Evolutionary conservation across 139 green algal species (phyloP), one percentile per base, ranked within the genome.

Genomic region (Chlamydomonas asymmetrica): DNA sequence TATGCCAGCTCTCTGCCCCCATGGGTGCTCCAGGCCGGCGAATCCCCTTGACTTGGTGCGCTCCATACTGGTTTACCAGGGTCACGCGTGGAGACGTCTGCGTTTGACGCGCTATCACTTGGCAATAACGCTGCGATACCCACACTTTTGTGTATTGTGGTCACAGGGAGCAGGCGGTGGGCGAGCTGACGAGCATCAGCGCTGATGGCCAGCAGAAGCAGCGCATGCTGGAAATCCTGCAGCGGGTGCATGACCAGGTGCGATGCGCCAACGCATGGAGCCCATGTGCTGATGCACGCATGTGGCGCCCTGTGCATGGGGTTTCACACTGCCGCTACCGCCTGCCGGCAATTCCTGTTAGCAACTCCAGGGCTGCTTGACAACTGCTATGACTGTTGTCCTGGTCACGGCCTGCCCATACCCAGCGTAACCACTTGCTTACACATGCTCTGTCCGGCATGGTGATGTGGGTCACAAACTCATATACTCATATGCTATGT

Each of bases 161-260:
- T n/a, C n/a, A 38, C 80, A 93, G 89, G 63, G 86, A 93, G 29
- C 79, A 82, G 18, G 88, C 83, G 1, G 73, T 70, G 29, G 69
- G 63, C 9, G 75, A 93, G 75, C 73, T 94, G 54, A 72, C 57
- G 18, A 67, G 48, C 23, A 81, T 78, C 0, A 66, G 23, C 2
- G 84, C 82, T 8, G 78, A 68, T 1, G 61, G 81, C 20, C 76
- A 85, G 5, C 74, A 92, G 70, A 66, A 68, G 56, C 62, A 49
- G 39, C 35, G n/a, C 7, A 90, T 94, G 86, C 23, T 82, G 60
- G 66, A 87, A 1, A 90, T 93, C n/a, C 73, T 94, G 60, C 50
- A 80, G 66, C 82, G 86, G 18, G 37, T 89, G n/a, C 82, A 89
- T 16, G 27, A 85, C 9, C 59, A 81, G 60, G 41, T 80, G 56